Conservation (phyloP, 2,329 filamentous ascomycete genomes). For the Trichoderma atroviride region DNA sequence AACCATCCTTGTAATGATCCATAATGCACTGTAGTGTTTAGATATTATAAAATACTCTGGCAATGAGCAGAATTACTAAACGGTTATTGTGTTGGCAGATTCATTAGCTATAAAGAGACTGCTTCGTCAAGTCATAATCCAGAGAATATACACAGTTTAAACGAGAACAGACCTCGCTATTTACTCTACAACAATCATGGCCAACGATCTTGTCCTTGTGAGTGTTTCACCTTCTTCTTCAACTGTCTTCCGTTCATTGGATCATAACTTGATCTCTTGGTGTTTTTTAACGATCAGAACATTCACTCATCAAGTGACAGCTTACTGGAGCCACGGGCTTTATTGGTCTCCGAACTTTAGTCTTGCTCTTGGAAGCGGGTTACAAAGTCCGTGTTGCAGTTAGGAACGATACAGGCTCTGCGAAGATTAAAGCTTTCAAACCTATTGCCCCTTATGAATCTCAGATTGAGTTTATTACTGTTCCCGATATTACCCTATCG, state of each 20-base stretch:
- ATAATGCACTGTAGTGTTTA: background rate
- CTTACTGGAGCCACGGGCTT: conserved; percentile 38
- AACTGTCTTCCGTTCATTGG: too few species aligned
- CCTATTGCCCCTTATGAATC: conserved; percentile 3
- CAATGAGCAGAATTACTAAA: background rate
- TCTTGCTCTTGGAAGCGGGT: conserved; percentile 33
- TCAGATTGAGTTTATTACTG: conserved; percentile 35
- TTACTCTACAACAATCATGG: background rate
- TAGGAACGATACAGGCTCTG: conserved; percentile 30
- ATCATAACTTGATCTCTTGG: background rate
- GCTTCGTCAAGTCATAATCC: background rate
- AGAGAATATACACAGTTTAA: background rate
- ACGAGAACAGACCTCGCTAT: background rate
- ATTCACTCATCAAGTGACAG: background rate
- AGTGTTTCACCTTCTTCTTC: background rate
- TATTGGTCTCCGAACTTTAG: conserved; percentile 36
- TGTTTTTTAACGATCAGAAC: background rate
- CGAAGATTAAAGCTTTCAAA: conserved; percentile 26
- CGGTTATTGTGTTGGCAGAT: background rate
- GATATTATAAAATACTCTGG: background rate
- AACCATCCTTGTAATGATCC: background rate
- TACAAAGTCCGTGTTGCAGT: conserved; percentile 37
- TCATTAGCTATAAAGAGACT: background rate
- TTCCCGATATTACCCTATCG: conserved; percentile 42
- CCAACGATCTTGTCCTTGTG: conserved; percentile 18